Evolutionary conservation across 768 basidiomycete genomes (phyloP).

Genomic region (Termitomyces sp.): DNA sequence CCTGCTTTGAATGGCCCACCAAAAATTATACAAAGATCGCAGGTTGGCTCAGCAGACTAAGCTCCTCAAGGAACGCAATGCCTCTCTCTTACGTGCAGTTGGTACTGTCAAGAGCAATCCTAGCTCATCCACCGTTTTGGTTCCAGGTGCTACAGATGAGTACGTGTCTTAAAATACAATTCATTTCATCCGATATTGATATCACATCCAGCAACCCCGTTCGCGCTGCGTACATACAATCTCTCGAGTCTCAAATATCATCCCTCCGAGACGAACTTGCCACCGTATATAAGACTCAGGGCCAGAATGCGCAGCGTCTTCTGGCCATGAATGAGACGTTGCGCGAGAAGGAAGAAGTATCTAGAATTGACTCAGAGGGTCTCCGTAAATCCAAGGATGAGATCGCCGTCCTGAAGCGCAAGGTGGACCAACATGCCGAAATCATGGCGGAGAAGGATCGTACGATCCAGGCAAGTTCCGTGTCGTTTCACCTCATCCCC

Average conservation of each 20-base stretch:
- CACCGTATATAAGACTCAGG: slow-evolving; percentile 93
- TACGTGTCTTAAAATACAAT: slow-evolving; percentile 24
- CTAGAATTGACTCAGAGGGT: slow-evolving; percentile 77
- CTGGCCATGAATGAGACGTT: slow-evolving; percentile 94
- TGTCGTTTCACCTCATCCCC: background rate
- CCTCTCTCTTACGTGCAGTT: slow-evolving; percentile 81
- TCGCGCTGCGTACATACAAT: slow-evolving; percentile 82
- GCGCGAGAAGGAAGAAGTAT: slow-evolving; percentile 87
- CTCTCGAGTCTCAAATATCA: slow-evolving; percentile 92
- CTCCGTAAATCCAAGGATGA: slow-evolving; percentile 78
- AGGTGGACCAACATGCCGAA: slow-evolving; percentile 81
- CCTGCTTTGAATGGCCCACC: background rate
- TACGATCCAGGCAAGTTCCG: slow-evolving; percentile 73
- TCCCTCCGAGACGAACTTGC: slow-evolving; percentile 89
- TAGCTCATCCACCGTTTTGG: slow-evolving; percentile 58
- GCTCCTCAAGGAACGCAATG: slow-evolving; percentile 89
- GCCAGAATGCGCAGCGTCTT: slow-evolving; percentile 91
- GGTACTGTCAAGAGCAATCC: slow-evolving; percentile 64
- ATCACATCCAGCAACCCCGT: slow-evolving; percentile 66
- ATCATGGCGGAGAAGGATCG: slow-evolving; percentile 87
- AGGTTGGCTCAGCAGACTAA: slow-evolving; percentile 91
- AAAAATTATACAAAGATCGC: slow-evolving; percentile 55
- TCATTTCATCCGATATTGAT: slow-evolving; percentile 11
- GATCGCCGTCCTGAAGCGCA: slow-evolving; percentile 60
- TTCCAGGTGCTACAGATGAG: slow-evolving; percentile 69